These are phyloP conservation scores for Paramecium sexaurelia DNA, from an alignment of 73 alveolate species.

Conservation along the genomic window DNA sequence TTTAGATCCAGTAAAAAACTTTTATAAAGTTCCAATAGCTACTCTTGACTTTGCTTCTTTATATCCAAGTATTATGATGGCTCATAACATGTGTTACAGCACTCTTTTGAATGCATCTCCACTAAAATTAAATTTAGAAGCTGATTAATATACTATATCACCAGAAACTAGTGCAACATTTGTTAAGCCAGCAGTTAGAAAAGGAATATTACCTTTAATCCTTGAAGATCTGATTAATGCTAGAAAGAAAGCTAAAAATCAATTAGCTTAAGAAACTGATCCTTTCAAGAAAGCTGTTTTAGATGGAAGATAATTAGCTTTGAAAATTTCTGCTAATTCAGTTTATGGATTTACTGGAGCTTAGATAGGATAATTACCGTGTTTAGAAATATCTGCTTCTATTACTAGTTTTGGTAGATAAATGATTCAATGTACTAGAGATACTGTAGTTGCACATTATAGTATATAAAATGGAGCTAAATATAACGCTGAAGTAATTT, in stretches of 20 bases:
- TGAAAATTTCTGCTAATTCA: constrained; percentile 98
- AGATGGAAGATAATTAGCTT: constrained; percentile 99
- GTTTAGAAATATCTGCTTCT: constrained; percentile 96
- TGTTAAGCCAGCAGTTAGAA: constrained; percentile 87
- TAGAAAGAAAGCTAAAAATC: constrained; percentile 93
- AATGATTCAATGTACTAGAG: constrained; percentile 72
- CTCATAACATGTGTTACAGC: constrained; percentile 99
- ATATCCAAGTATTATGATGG: constrained; percentile 99
- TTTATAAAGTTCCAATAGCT: constrained; percentile 97
- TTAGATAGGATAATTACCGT: constrained; percentile 98
- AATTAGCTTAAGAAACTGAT: constrained; percentile 89
- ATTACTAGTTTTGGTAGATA: constrained; percentile 94
- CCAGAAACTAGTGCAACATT: constrained; percentile 96
- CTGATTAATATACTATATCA: constrained; percentile 83
- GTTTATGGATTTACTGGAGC: constrained; percentile 99
- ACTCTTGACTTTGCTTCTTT: constrained; percentile 99
- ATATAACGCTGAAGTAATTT: constrained; percentile 95
- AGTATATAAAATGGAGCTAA: constrained; percentile 89
- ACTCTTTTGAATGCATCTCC: constrained; percentile 70
- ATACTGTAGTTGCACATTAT: constrained; percentile 78
- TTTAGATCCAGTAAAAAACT: constrained; percentile 95
- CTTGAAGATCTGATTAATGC: constrained; percentile 98
- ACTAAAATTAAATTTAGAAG: not conserved
- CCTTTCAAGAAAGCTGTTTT: constrained; percentile 97
- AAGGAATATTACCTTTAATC: constrained; percentile 98